Base-by-base conservation (phyloP, 2,329 filamentous ascomycete species). In the Thielaviopsis ethacetica region DNA sequence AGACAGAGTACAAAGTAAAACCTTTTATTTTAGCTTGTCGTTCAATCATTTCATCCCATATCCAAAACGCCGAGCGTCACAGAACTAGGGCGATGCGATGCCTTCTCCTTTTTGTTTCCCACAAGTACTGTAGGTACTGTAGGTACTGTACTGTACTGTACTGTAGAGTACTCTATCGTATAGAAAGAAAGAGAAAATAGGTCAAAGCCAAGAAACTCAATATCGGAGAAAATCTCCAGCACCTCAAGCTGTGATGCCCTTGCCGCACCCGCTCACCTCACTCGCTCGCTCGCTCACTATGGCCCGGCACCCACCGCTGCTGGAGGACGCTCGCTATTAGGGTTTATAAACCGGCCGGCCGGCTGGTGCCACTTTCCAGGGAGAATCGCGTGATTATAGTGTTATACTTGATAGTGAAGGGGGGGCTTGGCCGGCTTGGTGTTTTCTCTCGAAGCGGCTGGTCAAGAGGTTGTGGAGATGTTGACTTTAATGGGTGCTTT, bases 61-160 rank as follows among this genome's bases (percentile, higher is more conserved):
- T 62, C 55, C 58, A 53, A 56, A 60, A 53, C 61, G 56, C 47
- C 26, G 51, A 56, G 57, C 50, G 41, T 56, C 30, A 22, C 21
- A 38, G 21, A 54, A 49, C n/a, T n/a, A n/a, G n/a, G n/a, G 53
- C 53, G 49, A 50, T 59, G 59, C 22, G 19, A 54, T 49, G 51
- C 50, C 15, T 52, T 13, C 30, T 6, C 30, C 12, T 34, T 34
- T 34, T 34, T 34, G 5, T 34, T 12, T 34, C 30, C 5, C 30
- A 34, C 5, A 34, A 34, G 30, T 34, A 34, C 12, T 12, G 12
- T 12, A 5, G 30, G 30, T n/a, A n/a, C n/a, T n/a, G n/a, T n/a
- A n/a, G n/a, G n/a, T n/a, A n/a, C n/a, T n/a, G n/a, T n/a, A n/a
- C n/a, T n/a, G n/a, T n/a, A n/a, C n/a, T n/a, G n/a, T n/a, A n/a